phyloP scores from a whole-genome alignment of 1,284 basidiomycete species.

The Phellinidium pouzarii region DNA sequence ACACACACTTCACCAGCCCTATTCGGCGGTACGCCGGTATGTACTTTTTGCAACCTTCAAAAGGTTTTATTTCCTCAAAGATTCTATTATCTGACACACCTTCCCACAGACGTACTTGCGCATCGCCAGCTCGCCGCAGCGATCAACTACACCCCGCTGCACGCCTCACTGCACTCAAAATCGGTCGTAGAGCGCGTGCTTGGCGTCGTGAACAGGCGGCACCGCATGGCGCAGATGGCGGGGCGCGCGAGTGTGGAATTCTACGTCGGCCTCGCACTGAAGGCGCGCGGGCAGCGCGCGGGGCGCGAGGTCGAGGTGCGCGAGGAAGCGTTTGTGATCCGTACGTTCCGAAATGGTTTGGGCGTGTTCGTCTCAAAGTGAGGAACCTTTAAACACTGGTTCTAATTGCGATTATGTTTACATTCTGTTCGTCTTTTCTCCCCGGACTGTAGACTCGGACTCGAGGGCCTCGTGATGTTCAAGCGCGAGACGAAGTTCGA shows the following conservation, averaged over 20 bases:
- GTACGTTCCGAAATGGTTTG: constrained; percentile 91
- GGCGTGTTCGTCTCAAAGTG: constrained; percentile 94
- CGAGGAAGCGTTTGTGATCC: constrained; percentile 93
- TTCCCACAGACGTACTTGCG: constrained; percentile 73
- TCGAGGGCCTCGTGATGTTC: constrained; percentile 93
- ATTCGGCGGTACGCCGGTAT: constrained; percentile 90
- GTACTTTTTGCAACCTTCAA: constrained; percentile 30
- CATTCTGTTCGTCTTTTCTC: constrained; percentile 8
- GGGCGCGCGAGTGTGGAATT: constrained; percentile 95
- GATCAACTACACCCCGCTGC: constrained; percentile 80
- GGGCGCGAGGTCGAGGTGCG: constrained; percentile 39
- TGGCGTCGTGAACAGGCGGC: constrained; percentile 85
- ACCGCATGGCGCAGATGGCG: constrained; percentile 96
- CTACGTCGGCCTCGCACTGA: constrained; percentile 90
- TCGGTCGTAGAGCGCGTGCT: constrained; percentile 84
- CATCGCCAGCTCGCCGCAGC: constrained; percentile 93
- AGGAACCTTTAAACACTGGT: constrained; percentile 28
- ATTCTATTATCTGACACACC: background rate
- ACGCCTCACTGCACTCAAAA: constrained; percentile 85
- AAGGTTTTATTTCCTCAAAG: constrained; percentile 30
- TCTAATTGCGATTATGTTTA: background rate
- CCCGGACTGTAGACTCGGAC: constrained; percentile 63
- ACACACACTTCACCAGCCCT: constrained; percentile 97
- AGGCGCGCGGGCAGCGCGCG: constrained; percentile 51
- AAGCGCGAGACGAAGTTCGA: constrained; percentile 86